These are phyloP conservation scores for Paraconiothyrium sp. DNA, from an alignment of 2,329 filamentous ascomycete genomes.

Conservation along the genomic window DNA sequence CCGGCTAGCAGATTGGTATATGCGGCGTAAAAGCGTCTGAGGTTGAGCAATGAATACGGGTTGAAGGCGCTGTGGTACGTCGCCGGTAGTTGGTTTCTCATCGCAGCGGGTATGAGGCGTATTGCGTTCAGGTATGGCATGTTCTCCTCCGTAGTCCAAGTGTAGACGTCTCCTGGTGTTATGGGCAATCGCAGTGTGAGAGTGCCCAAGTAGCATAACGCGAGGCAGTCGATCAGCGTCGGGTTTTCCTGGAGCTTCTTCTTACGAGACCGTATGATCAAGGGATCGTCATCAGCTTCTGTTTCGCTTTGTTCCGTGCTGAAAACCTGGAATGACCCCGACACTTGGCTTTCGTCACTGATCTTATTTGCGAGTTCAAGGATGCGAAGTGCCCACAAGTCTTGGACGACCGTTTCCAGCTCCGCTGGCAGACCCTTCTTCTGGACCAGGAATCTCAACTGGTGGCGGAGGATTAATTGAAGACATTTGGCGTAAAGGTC, in stretches of 20 bases:
- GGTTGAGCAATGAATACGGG: conserved; percentile 56
- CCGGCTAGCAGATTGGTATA: conserved; percentile 70
- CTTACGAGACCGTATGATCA: conserved; percentile 46
- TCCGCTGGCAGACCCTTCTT: conserved; percentile 73
- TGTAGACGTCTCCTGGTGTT: conserved; percentile 75
- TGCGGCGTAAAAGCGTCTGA: conserved; percentile 70
- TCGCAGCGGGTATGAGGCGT: conserved; percentile 67
- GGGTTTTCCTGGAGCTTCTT: conserved; percentile 65
- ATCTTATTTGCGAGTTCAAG: conserved; percentile 62
- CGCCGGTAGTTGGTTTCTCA: conserved; percentile 71
- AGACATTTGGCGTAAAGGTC: conserved; percentile 84
- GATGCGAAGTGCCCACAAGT: conserved; percentile 84
- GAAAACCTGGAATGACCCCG: conserved; percentile 60
- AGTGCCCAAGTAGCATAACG: conserved; percentile 80
- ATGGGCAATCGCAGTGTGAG: conserved; percentile 79
- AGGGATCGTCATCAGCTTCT: conserved; percentile 49
- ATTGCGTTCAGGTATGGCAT: conserved; percentile 76
- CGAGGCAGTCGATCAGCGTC: conserved; percentile 76
- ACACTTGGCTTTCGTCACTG: conserved; percentile 43
- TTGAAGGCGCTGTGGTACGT: conserved; percentile 69
- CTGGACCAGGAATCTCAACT: conserved; percentile 77
- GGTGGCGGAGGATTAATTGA: conserved; percentile 85
- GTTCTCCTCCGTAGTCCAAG: conserved; percentile 72
- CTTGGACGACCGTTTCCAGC: conserved; percentile 80
- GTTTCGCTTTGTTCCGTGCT: conserved; percentile 64